Conservation (phyloP, 2,329 filamentous ascomycete species). For the Trichophyton schoenleinii region DNA sequence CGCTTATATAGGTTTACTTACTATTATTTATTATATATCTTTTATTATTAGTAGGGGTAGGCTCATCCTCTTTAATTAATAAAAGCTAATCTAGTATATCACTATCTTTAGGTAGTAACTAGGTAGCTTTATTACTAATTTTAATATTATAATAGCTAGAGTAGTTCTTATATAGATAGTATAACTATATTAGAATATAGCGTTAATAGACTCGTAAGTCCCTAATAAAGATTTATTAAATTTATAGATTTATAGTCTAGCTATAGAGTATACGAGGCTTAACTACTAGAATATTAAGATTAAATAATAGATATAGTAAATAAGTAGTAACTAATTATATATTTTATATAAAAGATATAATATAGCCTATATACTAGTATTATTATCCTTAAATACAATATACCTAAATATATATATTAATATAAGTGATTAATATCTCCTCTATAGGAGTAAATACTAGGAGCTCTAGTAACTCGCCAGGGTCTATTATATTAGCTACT, state of each 20-base stretch:
- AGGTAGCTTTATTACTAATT: neutral
- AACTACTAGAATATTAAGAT: neutral
- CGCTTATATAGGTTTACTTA: neutral
- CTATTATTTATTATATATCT: neutral
- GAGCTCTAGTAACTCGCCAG: too few species aligned
- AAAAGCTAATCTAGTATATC: neutral
- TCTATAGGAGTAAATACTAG: too few species aligned
- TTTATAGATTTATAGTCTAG: neutral
- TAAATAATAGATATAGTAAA: too few species aligned
- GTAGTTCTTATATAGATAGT: neutral
- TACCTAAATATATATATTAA: too few species aligned
- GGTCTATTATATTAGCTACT: too few species aligned
- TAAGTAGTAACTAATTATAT: too few species aligned
- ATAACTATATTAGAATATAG: neutral
- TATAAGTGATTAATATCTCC: too few species aligned
- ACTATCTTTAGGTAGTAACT: neutral
- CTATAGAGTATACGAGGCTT: neutral
- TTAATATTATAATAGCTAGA: neutral
- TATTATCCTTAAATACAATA: too few species aligned
- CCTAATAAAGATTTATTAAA: neutral
- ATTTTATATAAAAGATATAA: too few species aligned
- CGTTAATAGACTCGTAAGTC: neutral
- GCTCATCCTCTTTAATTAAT: neutral
- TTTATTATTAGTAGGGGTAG: neutral
- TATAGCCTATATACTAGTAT: too few species aligned